Percentiles rank a stretch among this genome's conserved stretches.
Evolutionary conservation across 371 early-diverging fungal genomes (phyloP).

Genomic region (Phascolomyces articulosus): DNA sequence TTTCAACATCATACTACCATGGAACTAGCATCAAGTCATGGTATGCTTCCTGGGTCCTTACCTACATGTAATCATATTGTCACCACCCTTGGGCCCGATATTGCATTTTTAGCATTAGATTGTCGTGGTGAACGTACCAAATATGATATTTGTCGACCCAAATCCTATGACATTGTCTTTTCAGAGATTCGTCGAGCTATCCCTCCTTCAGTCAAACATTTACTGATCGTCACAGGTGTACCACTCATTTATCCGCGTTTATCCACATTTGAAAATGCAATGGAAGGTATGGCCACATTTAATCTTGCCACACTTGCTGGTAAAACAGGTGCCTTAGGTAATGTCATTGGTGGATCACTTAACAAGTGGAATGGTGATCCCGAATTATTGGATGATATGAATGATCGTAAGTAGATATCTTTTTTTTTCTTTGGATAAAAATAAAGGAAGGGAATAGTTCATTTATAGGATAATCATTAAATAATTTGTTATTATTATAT

Average conservation of each 20-base stretch:
- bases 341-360: slow-evolving; percentile 45
- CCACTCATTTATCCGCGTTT: slow-evolving; percentile 78
- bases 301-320: slow-evolving; percentile 37
- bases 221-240: slow-evolving; percentile 73
- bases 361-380: slow-evolving; percentile 78
- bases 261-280: slow-evolving; percentile 64
- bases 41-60: slow-evolving; percentile 36
- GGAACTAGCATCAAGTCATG: slow-evolving; percentile 58
- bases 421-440: not conserved
- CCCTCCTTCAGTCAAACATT: slow-evolving; percentile 57
- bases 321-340: slow-evolving; percentile 35
- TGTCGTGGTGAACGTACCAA: slow-evolving; percentile 79
- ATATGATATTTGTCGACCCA: slow-evolving; percentile 58
- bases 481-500: not conserved
- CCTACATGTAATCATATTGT: slow-evolving; percentile 35
- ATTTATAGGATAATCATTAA: not conserved
- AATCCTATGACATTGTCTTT: slow-evolving; percentile 67
- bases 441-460: not conserved
- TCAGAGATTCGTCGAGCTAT: slow-evolving; percentile 39
- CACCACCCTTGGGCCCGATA: slow-evolving; percentile 66
- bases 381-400: slow-evolving; percentile 80
- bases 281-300: slow-evolving; percentile 43
- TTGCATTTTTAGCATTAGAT: slow-evolving; percentile 71
- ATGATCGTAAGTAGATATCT: slow-evolving; percentile 58
- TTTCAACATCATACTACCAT: slow-evolving; percentile 86